A percentile compares a stretch with the other conserved stretches of the same genome.
phyloP scores from a whole-genome alignment of 202 grass and related monocot species.

The Brachypodium distachyon region DNA sequence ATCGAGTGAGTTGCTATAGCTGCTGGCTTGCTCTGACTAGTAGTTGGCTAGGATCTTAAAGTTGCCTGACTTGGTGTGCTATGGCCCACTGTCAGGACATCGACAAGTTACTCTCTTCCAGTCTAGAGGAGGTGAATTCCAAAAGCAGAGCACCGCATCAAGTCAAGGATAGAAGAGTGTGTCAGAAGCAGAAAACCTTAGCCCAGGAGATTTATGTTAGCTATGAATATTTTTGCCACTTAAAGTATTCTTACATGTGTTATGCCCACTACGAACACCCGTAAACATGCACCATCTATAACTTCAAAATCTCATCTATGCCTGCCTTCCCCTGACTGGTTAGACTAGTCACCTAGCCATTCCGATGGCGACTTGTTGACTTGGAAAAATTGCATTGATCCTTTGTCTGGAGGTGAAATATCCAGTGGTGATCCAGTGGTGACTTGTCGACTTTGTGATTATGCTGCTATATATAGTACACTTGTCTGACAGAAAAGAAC shows the following conservation, averaged over 20 bases:
- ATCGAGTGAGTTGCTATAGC: no score
- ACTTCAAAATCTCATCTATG: not conserved
- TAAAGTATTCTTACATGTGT: not conserved
- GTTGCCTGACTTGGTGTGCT: no score
- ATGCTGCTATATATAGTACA: not conserved
- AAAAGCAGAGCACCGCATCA: no score
- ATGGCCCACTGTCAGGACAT: no score
- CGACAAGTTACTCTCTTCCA: no score
- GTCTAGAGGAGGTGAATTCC: no score
- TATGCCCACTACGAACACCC: not conserved
- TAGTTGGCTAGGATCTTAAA: no score
- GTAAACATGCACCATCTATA: not conserved
- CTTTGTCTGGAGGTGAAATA: not conserved
- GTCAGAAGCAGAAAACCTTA: no score
- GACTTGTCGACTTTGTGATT: not conserved
- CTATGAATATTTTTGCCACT: no score
- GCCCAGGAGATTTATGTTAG: no score
- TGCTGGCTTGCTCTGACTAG: not conserved
- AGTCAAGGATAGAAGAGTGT: no score
- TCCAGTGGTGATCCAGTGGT: no score
- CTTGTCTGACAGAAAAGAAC: not conserved
- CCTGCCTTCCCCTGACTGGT: not conserved
- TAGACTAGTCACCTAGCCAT: not conserved
- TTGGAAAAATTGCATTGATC: not conserved
- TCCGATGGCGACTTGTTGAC: not conserved